These are phyloP conservation scores for Funneliformis mosseae DNA, from an alignment of 192 early-diverging fungal species.

Conservation along the genomic window DNA sequence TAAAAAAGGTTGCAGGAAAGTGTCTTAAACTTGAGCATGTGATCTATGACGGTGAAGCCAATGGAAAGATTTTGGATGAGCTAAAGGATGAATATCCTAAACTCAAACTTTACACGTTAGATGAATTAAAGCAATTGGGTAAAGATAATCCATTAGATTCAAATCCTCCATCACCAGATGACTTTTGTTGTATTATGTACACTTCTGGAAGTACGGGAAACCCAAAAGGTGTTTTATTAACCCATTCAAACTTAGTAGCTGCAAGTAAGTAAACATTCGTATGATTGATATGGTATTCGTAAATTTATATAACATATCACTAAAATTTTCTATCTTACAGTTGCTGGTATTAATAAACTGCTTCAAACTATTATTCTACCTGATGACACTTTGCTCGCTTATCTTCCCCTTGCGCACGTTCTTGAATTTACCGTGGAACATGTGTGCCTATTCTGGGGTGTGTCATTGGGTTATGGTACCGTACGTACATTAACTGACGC, in stretches of 20 bases:
- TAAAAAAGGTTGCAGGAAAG: constrained; percentile 60
- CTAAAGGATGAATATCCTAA: constrained; percentile 44
- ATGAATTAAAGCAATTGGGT: constrained; percentile 69
- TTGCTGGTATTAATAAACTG: constrained; percentile 61
- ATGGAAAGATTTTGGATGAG: constrained; percentile 51
- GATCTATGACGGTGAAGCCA: constrained; percentile 70
- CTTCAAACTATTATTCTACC: constrained; percentile 52
- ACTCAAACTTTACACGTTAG: constrained; percentile 61
- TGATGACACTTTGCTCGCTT: constrained; percentile 70
- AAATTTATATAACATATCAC: background rate
- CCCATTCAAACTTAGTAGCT: constrained; percentile 83
- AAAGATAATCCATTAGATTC: constrained; percentile 63
- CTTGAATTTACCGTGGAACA: constrained; percentile 86
- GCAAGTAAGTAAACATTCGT: constrained; percentile 51
- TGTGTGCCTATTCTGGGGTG: constrained; percentile 65
- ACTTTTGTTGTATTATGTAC: constrained; percentile 87
- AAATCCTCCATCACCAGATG: constrained; percentile 67
- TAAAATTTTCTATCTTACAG: constrained; percentile 13
- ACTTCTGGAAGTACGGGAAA: constrained; percentile 89
- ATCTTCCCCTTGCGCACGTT: constrained; percentile 89
- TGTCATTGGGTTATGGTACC: constrained; percentile 67
- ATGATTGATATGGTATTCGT: background rate
- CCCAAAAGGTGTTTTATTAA: constrained; percentile 90
- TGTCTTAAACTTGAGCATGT: constrained; percentile 66
- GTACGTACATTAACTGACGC: constrained; percentile 73